Evolutionary conservation across 768 basidiomycete species (phyloP), one percentile per base, ranked within the genome.

Genomic region (Rhodotorula diobovata): DNA sequence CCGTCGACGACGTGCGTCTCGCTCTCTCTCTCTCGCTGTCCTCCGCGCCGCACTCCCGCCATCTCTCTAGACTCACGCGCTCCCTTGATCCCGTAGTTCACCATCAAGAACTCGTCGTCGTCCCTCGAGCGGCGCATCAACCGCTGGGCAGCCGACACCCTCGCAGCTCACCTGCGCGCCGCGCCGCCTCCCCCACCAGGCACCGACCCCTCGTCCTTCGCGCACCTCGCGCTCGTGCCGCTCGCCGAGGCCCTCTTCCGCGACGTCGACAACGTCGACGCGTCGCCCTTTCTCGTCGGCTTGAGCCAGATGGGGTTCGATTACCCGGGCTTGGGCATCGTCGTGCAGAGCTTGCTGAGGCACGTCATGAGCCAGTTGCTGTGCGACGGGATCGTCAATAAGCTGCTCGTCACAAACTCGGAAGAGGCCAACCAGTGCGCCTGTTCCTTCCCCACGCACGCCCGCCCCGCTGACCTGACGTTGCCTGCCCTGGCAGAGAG

Each of bases 91-190:
- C 9, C 37, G 32, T 90, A 93, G 79, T 92, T 91, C 80, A 91
- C 90, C 10, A 91, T 93, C 82, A 89, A 93, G 90, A 92, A 89
- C 74, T 83, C 88, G 16, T 90, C 91, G 6, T 89, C 90, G 11
- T 87, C 88, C 62, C 85, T 93, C 34, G 91, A 93, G 77, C 86
- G 89, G 61, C 83, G 87, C 58, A 87, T 93, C 79, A 93, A 93
- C 79, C 86, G 91, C 76, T 93, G 90, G 90, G 90, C 90, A 7
- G 88, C 89, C 59, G 89, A 91, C 60, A 82, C 70, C 87, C 76
- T 84, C 90, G 25, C 85, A 86, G 39, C 78, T 79, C 28, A 87
- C 87, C 12, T 87, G 86, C 21, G 82, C 81, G 1, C 82, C 84
- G 16, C 81, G 88, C 35, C 82, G 83, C 18, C 81, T 81, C 20